These are phyloP conservation scores for Pilobolus umbonatus DNA, from an alignment of 192 early-diverging fungal genomes.

Conservation along the genomic window DNA sequence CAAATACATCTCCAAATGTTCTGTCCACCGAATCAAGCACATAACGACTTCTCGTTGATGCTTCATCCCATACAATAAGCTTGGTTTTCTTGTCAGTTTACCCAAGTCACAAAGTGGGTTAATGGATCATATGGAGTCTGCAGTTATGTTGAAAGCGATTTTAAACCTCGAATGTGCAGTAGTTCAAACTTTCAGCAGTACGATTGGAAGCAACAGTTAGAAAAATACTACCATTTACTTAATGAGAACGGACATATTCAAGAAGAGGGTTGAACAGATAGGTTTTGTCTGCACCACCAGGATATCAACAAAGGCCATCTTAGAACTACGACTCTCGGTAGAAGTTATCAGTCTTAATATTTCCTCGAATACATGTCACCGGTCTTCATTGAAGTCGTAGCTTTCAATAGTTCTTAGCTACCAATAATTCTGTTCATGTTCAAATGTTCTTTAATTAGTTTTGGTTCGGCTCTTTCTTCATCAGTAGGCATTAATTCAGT, in stretches of 20 bases:
- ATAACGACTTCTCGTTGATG: slow-evolving; percentile 20
- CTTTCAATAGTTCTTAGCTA: too few species aligned
- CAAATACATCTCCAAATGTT: slow-evolving; percentile 21
- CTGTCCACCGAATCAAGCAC: slow-evolving; percentile 18
- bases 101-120: neutral
- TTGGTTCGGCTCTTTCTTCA: too few species aligned
- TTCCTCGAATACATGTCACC: neutral
- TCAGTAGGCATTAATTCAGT: too few species aligned
- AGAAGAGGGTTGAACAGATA: slow-evolving; percentile 27
- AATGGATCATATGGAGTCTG: neutral
- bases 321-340: neutral
- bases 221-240: slow-evolving; percentile 15
- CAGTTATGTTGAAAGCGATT: slow-evolving; percentile 18
- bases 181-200: slow-evolving; percentile 21
- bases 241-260: slow-evolving; percentile 1
- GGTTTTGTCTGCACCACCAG: too few species aligned
- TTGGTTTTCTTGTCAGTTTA: slow-evolving; percentile 8
- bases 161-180: slow-evolving; percentile 33
- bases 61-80: slow-evolving; percentile 39
- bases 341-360: neutral
- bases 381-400: neutral
- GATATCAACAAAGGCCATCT: too few species aligned
- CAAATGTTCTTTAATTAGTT: too few species aligned
- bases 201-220: slow-evolving; percentile 32
- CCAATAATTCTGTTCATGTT: too few species aligned